Evolutionary conservation across 2,329 filamentous ascomycete species (phyloP).

Genomic region (Colletotrichum caudatum): DNA sequence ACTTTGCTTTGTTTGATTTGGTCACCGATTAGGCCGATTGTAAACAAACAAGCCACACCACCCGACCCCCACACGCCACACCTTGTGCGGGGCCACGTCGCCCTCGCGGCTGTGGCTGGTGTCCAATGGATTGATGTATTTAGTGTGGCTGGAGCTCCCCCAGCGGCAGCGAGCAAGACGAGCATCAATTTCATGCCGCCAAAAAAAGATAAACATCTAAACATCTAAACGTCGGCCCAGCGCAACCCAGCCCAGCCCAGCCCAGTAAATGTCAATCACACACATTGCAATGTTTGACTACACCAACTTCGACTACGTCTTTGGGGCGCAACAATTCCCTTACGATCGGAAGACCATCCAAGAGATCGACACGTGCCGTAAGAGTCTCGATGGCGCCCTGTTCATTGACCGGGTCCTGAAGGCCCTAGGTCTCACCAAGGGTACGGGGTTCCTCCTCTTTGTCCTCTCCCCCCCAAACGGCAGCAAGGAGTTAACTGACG

Average conservation of each 20-base stretch:
- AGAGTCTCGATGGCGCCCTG: conserved; percentile 74
- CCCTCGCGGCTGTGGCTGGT: conserved; percentile 34
- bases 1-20: conserved; percentile 42
- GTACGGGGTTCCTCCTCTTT: conserved; percentile 55
- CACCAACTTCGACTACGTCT: conserved; percentile 76
- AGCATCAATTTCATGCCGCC: neutral
- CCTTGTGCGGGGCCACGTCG: conserved; percentile 6
- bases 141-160: conserved; percentile 32
- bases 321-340: conserved; percentile 69
- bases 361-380: conserved; percentile 75
- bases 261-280: neutral
- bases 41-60: conserved; percentile 43
- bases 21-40: conserved; percentile 41
- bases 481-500: conserved; percentile 2
- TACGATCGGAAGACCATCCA: conserved; percentile 72
- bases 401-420: conserved; percentile 85
- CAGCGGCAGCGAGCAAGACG: neutral
- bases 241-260: neutral
- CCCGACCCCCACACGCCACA: neutral
- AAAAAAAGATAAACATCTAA: neutral
- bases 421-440: conserved; percentile 75
- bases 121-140: neutral
- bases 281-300: conserved; percentile 68
- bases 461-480: neutral
- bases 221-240: neutral